Conservation (phyloP, 164 flowering plant species). For the Amborella trichopoda region DNA sequence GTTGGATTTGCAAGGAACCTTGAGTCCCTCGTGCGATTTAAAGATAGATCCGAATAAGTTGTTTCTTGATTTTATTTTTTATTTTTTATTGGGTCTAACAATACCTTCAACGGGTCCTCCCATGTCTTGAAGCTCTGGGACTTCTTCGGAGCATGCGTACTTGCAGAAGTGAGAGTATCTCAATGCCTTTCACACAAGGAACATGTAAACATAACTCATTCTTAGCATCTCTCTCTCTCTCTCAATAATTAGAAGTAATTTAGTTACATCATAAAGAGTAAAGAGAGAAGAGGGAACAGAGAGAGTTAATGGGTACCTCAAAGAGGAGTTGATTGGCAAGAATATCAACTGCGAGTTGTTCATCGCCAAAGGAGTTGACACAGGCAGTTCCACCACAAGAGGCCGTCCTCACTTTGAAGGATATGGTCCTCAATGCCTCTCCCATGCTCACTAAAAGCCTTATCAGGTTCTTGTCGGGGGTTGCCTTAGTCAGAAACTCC, state of each 20-base stretch:
- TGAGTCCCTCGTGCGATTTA: too few species aligned
- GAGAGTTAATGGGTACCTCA: constrained; percentile 52
- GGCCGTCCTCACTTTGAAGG: constrained; percentile 93
- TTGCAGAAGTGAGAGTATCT: constrained; percentile 87
- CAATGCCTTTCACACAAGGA: constrained; percentile 89
- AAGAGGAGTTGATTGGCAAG: constrained; percentile 86
- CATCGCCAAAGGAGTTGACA: constrained; percentile 92
- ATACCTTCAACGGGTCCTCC: constrained; percentile 91
- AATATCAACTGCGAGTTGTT: constrained; percentile 96
- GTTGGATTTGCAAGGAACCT: too few species aligned
- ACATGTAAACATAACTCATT: background rate
- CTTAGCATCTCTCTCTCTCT: background rate
- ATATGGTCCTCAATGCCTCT: constrained; percentile 87
- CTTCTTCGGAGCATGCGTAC: constrained; percentile 96
- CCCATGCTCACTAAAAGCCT: constrained; percentile 89
- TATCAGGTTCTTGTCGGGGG: constrained; percentile 78
- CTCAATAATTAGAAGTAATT: background rate
- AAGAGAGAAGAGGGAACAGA: too few species aligned
- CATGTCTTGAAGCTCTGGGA: constrained; percentile 97
- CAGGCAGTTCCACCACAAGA: constrained; percentile 98
- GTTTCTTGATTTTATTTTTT: too few species aligned
- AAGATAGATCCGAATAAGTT: too few species aligned
- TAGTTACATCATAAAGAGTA: background rate
- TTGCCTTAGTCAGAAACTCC: constrained; percentile 76
- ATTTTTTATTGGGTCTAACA: too few species aligned